A percentile compares a stretch with the other conserved stretches of the same genome.
These are phyloP conservation scores for Xerocomus amazonicus DNA, from an alignment of 1,284 basidiomycete genomes.

Conservation along the genomic window DNA sequence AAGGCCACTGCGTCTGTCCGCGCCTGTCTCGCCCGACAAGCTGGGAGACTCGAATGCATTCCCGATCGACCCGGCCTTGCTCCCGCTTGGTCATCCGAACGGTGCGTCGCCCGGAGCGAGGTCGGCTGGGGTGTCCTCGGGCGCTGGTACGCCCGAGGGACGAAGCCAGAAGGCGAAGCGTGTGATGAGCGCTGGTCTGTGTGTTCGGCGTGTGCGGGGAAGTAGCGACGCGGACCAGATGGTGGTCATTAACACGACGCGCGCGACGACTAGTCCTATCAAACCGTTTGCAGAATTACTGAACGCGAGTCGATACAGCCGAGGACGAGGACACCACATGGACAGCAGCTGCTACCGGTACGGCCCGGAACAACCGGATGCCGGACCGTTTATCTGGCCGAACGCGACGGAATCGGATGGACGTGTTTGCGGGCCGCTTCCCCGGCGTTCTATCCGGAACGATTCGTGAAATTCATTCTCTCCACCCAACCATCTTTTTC, in stretches of 20 bases:
- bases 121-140: neutral
- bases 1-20: conserved; percentile 19
- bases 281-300: neutral
- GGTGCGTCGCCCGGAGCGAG: neutral
- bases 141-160: neutral
- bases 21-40: conserved; percentile 1
- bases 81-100: conserved; percentile 15
- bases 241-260: neutral
- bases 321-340: too few relatives aligned
- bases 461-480: neutral
- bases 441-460: neutral
- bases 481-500: too few relatives aligned
- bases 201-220: neutral
- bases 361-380: neutral
- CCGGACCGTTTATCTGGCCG: neutral
- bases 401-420: neutral
- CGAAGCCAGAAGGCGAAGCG: neutral
- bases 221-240: neutral
- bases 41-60: conserved; percentile 3
- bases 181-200: neutral
- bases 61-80: conserved; percentile 28
- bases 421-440: neutral
- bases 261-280: neutral
- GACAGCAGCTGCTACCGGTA: neutral
- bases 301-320: neutral